Evolutionary conservation across 2,329 filamentous ascomycete genomes (phyloP), one percentile per base, ranked within the genome.

Genomic region (Exophiala bonariae): DNA sequence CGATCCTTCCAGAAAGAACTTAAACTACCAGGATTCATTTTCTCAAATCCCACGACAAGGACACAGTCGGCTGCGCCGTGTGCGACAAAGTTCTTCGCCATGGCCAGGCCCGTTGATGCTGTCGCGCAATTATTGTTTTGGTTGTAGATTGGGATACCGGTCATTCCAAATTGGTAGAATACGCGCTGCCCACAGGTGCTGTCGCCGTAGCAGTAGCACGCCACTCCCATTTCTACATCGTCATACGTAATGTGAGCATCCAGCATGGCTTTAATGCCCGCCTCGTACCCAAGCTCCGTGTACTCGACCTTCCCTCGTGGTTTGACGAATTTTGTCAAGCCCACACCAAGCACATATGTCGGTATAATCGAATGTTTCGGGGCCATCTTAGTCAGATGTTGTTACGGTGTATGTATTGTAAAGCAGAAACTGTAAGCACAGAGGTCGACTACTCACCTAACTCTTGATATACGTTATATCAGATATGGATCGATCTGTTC

Each of bases 91-190:
- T 84, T 87, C 18, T 89, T 78, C 1, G 80, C 92, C 79, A 96
- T 85, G 63, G 83, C 83, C 47, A 96, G 74, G 5, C 91, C 92
- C 0, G 91, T 95, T 3, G 85, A 89, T 9, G 92, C 92, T 0
- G 92, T 96, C 3, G 87, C 88, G 77, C 92, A 97, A 76, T 96
- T 95, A 78, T 96, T 96, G 80, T 96, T 96, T 63, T 95, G 89
- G 64, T 97, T 96, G 77, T 93, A 91, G 66, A 96, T 89, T 62
- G 92, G 92, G 59, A 97, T 96, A 63, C 86, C 78, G 26, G 91
- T 96, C 85, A 96, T 91, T 73, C 92, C 92, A 68, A 96, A 96
- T 73, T 96, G 91, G 74, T 96, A 97, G 73, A 97, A 96, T 63
- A 96, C 90, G 56, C 92, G 86, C 76, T 97, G 91, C 37, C 91